A percentile compares a stretch with the other conserved stretches of the same genome.
phyloP scores from a whole-genome alignment of 1,284 basidiomycete species.

The Chalciporus sp. region DNA sequence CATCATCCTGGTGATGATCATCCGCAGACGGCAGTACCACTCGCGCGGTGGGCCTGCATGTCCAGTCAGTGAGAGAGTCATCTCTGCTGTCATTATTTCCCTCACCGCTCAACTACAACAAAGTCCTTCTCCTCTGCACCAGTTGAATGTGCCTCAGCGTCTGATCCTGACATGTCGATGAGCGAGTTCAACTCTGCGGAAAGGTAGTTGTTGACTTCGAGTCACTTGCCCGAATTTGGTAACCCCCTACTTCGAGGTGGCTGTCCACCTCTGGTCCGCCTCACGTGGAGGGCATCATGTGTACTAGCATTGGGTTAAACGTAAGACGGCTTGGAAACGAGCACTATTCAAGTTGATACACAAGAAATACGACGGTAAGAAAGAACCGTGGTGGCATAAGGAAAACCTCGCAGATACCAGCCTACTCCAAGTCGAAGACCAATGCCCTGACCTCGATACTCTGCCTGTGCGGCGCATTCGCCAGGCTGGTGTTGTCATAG shows the following conservation, averaged over 20 bases:
- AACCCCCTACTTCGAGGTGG: background rate
- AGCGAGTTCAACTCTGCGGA: background rate
- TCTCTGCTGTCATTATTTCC: background rate
- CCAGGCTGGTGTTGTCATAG: constrained; percentile 40
- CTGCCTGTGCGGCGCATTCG: constrained; percentile 39
- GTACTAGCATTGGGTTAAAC: too few species aligned
- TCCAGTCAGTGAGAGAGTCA: constrained; percentile 4
- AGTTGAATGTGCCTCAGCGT: constrained; percentile 7
- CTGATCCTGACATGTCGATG: constrained; percentile 26
- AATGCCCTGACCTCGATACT: constrained; percentile 33
- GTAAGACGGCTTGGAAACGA: too few species aligned
- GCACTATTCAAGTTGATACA: too few species aligned
- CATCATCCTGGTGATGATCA: constrained; percentile 25
- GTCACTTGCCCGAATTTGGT: background rate
- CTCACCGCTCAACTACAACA: constrained; percentile 32
- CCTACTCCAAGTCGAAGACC: constrained; percentile 28
- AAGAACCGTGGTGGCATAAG: too few species aligned
- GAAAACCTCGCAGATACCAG: background rate
- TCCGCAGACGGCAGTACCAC: constrained; percentile 46
- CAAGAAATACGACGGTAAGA: too few species aligned
- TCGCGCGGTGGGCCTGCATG: constrained; percentile 38
- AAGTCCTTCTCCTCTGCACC: constrained; percentile 24
- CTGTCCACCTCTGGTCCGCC: background rate
- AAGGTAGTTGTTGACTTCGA: background rate
- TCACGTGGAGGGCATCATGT: too few species aligned